Evolutionary conservation across 2,329 filamentous ascomycete species (phyloP).

Genomic region (Xylaria sp.): DNA sequence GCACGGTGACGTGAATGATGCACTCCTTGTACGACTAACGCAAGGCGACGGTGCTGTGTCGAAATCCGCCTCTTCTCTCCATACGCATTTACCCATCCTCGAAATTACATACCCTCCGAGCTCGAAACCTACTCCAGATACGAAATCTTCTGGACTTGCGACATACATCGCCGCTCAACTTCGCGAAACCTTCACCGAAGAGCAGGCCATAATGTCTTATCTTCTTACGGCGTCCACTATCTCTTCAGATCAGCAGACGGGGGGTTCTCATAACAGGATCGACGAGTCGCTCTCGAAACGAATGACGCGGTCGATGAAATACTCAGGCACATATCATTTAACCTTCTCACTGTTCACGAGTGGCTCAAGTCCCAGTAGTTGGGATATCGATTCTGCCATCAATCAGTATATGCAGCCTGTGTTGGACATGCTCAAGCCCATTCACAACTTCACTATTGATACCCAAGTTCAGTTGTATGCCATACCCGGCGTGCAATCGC

Average conservation of each 20-base stretch:
- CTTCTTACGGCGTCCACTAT: slow-evolving; percentile 71
- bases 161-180: slow-evolving; percentile 82
- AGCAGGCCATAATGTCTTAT: slow-evolving; percentile 85
- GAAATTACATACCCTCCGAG: slow-evolving; percentile 81
- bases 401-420: slow-evolving; percentile 84
- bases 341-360: slow-evolving; percentile 95
- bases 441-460: slow-evolving; percentile 95
- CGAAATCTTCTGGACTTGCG: slow-evolving; percentile 77
- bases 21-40: slow-evolving; percentile 76
- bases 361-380: slow-evolving; percentile 79
- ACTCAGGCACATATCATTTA: slow-evolving; percentile 92
- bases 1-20: slow-evolving; percentile 58
- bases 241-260: slow-evolving; percentile 58
- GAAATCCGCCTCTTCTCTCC: slow-evolving; percentile 71
- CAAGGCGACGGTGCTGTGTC: slow-evolving; percentile 70
- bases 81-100: slow-evolving; percentile 75
- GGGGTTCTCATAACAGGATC: slow-evolving; percentile 60
- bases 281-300: slow-evolving; percentile 71
- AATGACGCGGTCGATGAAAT: slow-evolving; percentile 86
- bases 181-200: slow-evolving; percentile 82
- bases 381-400: slow-evolving; percentile 88
- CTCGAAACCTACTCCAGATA: slow-evolving; percentile 72
- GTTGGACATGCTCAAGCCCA: slow-evolving; percentile 78
- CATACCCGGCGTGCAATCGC: slow-evolving; percentile 68
- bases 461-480: slow-evolving; percentile 97